phyloP scores from a whole-genome alignment of 2,329 filamentous ascomycete species.

The Bipolaris sorokiniana region DNA sequence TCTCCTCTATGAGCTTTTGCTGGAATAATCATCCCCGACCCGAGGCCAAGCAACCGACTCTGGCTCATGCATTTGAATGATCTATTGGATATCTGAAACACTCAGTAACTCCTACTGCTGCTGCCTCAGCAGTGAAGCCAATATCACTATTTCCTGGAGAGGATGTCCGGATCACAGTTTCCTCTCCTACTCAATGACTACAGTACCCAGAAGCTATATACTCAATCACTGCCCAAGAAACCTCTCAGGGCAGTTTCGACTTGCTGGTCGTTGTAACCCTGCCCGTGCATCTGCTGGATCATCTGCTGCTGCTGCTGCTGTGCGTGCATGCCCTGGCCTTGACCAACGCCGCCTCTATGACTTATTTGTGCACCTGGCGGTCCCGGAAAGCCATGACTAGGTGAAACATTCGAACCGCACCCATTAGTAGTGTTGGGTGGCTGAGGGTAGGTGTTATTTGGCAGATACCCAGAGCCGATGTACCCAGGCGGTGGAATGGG shows the following conservation, averaged over 20 bases:
- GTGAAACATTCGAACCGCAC: background rate
- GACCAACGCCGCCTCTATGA: conserved; percentile 14
- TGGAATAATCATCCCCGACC: too few species aligned
- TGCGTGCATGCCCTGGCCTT: background rate
- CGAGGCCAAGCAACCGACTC: too few species aligned
- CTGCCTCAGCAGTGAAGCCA: background rate
- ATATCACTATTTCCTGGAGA: background rate
- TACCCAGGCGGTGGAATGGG: conserved; percentile 1
- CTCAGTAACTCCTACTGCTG: background rate
- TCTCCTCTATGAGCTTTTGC: too few species aligned
- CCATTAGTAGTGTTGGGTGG: background rate
- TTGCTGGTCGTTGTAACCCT: conserved; percentile 29
- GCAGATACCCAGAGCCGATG: background rate
- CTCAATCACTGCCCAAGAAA: conserved; percentile 23
- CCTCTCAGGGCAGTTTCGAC: conserved; percentile 38
- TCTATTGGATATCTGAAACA: background rate
- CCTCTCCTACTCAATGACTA: background rate
- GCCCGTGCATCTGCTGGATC: conserved; percentile 16
- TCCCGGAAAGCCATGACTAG: background rate
- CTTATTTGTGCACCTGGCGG: conserved; percentile 1
- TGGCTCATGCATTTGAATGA: background rate
- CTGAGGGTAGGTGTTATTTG: background rate
- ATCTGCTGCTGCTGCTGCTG: conserved; percentile 14
- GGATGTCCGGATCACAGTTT: background rate
- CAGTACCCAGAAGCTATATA: background rate